These are phyloP conservation scores for Emergomyces africanus DNA, from an alignment of 2,329 filamentous ascomycete species.

Conservation along the genomic window DNA sequence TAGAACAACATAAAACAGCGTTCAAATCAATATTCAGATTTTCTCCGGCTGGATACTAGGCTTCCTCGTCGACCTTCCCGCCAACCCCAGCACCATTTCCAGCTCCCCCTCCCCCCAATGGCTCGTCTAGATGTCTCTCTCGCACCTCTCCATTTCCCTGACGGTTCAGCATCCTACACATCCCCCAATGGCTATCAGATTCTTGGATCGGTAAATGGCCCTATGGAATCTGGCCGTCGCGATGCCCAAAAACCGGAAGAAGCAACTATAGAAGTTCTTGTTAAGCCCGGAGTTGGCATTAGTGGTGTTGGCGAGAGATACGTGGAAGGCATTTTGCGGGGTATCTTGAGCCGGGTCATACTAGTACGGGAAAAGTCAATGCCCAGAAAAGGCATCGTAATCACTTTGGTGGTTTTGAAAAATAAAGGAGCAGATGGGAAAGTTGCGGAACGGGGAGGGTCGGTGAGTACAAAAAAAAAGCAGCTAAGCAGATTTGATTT, in stretches of 20 bases:
- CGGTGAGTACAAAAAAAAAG: conserved; percentile 20
- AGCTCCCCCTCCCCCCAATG: conserved; percentile 17
- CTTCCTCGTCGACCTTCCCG: neutral
- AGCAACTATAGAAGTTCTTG: conserved; percentile 76
- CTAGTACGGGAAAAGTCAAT: conserved; percentile 31
- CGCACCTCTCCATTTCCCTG: conserved; percentile 23
- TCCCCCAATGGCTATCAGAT: conserved; percentile 56
- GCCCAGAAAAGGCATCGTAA: conserved; percentile 29
- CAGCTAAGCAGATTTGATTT: too few species aligned
- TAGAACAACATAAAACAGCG: neutral
- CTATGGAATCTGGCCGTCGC: conserved; percentile 72
- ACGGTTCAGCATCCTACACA: conserved; percentile 30
- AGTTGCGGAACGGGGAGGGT: conserved; percentile 23
- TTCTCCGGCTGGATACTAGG: neutral
- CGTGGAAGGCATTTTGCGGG: conserved; percentile 48
- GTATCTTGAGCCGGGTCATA: conserved; percentile 26
- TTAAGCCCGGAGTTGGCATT: conserved; percentile 73
- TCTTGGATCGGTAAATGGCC: conserved; percentile 79
- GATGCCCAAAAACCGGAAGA: conserved; percentile 81
- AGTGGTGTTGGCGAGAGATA: conserved; percentile 75
- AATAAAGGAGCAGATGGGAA: conserved; percentile 20
- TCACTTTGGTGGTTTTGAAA: conserved; percentile 30
- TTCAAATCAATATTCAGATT: neutral
- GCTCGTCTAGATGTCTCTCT: conserved; percentile 23
- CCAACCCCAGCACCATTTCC: neutral